phyloP scores from a whole-genome alignment of 2,329 filamentous ascomycete species.

The Trichophyton rubrum region DNA sequence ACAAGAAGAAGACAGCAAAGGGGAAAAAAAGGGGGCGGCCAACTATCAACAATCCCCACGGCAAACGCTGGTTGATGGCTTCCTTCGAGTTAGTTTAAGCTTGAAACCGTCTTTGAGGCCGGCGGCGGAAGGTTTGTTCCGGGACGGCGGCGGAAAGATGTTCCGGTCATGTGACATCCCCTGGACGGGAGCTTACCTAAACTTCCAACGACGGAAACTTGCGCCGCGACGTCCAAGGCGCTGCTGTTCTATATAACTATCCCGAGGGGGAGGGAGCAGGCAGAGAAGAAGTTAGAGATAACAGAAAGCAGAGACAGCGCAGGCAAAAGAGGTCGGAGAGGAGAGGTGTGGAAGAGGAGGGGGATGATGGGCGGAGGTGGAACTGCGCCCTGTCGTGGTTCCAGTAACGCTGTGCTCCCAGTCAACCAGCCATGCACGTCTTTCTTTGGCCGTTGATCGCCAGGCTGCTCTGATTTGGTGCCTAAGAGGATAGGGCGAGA shows the following conservation, averaged over 20 bases:
- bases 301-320: neutral
- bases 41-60: neutral
- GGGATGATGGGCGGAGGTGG: neutral
- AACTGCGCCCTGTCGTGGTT: neutral
- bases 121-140: neutral
- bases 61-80: neutral
- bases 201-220: neutral
- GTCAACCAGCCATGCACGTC: neutral
- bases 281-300: neutral
- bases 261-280: no score
- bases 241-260: neutral
- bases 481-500: conserved; percentile 1
- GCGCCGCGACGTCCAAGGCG: no score
- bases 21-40: neutral
- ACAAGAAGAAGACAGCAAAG: neutral
- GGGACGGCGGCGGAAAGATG: neutral
- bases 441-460: neutral
- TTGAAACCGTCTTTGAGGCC: neutral
- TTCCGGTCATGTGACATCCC: neutral
- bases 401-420: neutral
- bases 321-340: neutral
- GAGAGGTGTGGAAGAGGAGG: neutral
- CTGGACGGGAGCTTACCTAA: neutral
- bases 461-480: neutral
- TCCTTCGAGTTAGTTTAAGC: neutral